Base-by-base conservation (phyloP, 2,329 filamentous ascomycete species). In the Plenodomus biglobosus region DNA sequence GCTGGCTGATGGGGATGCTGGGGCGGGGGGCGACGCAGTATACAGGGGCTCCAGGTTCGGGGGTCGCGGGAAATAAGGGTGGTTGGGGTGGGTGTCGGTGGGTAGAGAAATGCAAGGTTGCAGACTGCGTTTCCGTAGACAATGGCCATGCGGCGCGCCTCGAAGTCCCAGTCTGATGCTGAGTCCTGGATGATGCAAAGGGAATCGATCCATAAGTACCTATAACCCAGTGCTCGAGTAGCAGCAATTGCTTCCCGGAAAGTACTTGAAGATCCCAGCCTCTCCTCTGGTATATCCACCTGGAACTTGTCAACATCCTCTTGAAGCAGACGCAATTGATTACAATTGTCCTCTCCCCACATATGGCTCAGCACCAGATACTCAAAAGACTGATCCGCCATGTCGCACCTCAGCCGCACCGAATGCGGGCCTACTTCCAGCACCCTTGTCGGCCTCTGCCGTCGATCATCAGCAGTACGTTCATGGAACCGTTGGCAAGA, bases 121-220 rank as follows among this genome's bases (percentile, higher is more conserved):
- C 48, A 50, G 0, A 20, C 38, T 0, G 49, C 44, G 19, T 59
- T 59, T 0, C 55, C 52, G 32, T 59, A 58, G 0, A 56, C 52
- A 1, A 39, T 44, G 1, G 48, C 54, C 54, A 59, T 59, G 1
- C 41, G 15, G 2, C 8, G 4, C 0, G 56, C 52, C 40, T 59
- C 56, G 19, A 46, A 4, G 1, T 30, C 5, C 56, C 56, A 59
- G 22, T 59, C 54, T 8, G 5, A 1, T 0, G n/a, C 3, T 0
- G 54, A 57, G 6, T 56, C 48, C 45, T 62, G 58, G 13, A 62
- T 48, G 5, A 62, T 62, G 32, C 44, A 54, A 1, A 63, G 40
- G 3, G 53, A 58, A 30, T 64, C 61, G 8, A 64, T 62, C 61
- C 59, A 64, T 1, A 64, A 34, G 35, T 61, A 64, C 7, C 44